phyloP scores from a whole-genome alignment of 106 monocot genomes.

The Alisma plantagoaquatica region DNA sequence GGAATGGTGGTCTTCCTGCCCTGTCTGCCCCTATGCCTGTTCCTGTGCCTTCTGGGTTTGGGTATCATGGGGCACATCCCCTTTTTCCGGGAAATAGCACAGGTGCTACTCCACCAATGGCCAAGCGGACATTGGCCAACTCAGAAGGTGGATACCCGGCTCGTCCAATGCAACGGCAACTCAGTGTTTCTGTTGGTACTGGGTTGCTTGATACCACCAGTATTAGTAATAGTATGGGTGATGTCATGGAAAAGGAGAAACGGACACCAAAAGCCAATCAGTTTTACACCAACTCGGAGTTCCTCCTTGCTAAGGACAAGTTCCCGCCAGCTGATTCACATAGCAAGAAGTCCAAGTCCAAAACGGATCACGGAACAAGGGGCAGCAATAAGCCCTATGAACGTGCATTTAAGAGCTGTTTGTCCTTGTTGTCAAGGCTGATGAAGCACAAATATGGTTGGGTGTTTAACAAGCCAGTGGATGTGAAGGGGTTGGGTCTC shows the following conservation, averaged over 20 bases:
- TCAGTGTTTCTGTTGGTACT: slow-evolving; percentile 25
- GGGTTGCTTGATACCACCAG: slow-evolving; percentile 21
- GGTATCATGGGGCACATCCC: no score
- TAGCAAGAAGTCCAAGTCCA: slow-evolving; percentile 56
- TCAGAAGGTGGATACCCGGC: not conserved
- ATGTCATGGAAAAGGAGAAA: slow-evolving; percentile 64
- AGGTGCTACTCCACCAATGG: no score
- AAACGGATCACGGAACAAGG: slow-evolving; percentile 7
- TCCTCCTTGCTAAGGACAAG: slow-evolving; percentile 72
- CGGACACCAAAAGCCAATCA: slow-evolving; percentile 85
- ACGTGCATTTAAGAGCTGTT: slow-evolving; percentile 57
- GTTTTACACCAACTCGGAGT: slow-evolving; percentile 67
- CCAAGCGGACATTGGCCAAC: no score
- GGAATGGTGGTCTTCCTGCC: slow-evolving; percentile 11
- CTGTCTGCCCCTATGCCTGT: no score
- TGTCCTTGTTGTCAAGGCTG: slow-evolving; percentile 35
- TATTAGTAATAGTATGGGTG: slow-evolving; percentile 20
- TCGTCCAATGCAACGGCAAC: slow-evolving; percentile 17
- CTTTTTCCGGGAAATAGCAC: no score
- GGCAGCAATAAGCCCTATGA: slow-evolving; percentile 13
- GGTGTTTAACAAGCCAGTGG: slow-evolving; percentile 82
- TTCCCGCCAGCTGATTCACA: slow-evolving; percentile 36
- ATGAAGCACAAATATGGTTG: slow-evolving; percentile 87
- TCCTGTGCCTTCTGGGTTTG: no score
- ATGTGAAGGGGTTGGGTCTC: slow-evolving; percentile 58